Evolutionary conservation across 2,329 filamentous ascomycete species (phyloP), one percentile per base, ranked within the genome.

Genomic region (Penicillium sp.): DNA sequence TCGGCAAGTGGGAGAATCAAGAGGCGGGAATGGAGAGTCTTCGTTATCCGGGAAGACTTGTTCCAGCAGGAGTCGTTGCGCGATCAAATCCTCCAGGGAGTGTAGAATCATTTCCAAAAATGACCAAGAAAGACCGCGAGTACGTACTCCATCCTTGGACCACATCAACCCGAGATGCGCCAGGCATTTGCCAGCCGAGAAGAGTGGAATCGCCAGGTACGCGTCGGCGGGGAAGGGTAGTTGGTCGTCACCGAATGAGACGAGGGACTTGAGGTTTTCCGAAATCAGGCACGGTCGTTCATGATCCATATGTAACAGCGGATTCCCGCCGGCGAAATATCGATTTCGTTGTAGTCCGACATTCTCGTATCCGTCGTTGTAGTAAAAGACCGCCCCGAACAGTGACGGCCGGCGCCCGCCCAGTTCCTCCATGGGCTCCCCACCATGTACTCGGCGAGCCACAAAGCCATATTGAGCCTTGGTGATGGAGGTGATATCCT

Each of bases 131-230:
- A 90, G 71, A 14, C 78, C 79, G 51, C 83, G 81, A 51, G 81
- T 80, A 16, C 79, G 76, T 16, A 87, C 79, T n/a, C 86, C 87
- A 62, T 88, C 82, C 46, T 79, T 76, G 6, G 87, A 87, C 88
- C 89, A 91, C 80, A 91, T 87, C 71, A 89, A 79, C n/a, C 88
- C 89, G 70, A 91, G 87, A 73, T 90, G 86, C 25, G 86, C 88
- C 67, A 89, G 84, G 70, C 86, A 89, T 71, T 87, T 89, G 35
- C 84, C 86, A 45, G 86, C 83, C 4, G 83, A 82, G 65, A 87
- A 89, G 1, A 91, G 77, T 0, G 89, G 89, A 14, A 90, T 79
- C 7, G 85, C 87, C 38, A 91, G 79, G 70, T 89, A 91, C 2
- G 87, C 86, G 68, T 90, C 88, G 35, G 84, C 85, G 1, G 84